A percentile compares a stretch with the other conserved stretches of the same genome.
Evolutionary conservation across 306 rosid genomes (phyloP).

Genomic region (Quercus agrifolia): DNA sequence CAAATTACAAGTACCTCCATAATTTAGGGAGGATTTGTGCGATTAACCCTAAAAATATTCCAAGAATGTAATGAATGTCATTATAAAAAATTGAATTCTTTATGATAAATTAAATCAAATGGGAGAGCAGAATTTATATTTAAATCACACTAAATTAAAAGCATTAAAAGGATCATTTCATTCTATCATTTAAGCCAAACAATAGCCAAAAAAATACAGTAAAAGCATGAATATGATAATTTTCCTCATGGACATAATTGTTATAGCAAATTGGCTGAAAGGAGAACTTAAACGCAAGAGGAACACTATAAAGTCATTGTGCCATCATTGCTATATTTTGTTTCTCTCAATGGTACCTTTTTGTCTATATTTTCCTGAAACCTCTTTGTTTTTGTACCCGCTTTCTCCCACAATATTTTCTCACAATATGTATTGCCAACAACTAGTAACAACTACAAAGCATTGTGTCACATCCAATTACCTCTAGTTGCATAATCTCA

Average conservation of each 20-base stretch:
- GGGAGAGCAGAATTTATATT: neutral
- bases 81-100: neutral
- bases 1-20: too few species aligned
- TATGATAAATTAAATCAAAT: neutral
- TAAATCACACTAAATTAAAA: neutral
- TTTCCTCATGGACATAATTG: neutral
- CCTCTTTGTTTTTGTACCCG: neutral
- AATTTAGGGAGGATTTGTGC: too few species aligned
- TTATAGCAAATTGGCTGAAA: neutral
- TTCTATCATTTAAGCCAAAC: neutral
- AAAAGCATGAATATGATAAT: neutral
- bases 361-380: neutral
- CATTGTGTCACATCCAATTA: constrained; percentile 23
- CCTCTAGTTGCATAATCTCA: constrained; percentile 85
- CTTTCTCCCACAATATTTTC: neutral
- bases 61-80: neutral
- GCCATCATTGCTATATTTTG: neutral
- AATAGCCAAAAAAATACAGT: neutral
- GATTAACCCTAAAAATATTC: neutral
- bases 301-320: neutral
- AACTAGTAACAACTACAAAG: neutral
- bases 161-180: neutral
- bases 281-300: neutral
- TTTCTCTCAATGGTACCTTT: neutral
- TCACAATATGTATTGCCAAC: neutral